Conservation (phyloP, 768 basidiomycete species). For the Stropharia rugosoannulata region DNA sequence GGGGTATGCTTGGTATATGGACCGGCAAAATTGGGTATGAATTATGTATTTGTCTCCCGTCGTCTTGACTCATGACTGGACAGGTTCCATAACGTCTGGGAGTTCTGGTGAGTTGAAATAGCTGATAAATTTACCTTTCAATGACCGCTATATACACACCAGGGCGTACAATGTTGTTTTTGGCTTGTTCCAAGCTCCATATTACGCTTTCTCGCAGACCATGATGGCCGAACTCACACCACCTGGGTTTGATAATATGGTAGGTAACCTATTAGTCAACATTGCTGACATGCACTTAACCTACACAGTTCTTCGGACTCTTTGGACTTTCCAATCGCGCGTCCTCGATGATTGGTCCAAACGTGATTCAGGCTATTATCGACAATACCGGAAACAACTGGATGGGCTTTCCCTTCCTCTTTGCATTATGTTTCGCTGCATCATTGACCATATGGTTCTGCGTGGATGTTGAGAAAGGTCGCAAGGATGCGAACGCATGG, state of each 20-base stretch:
- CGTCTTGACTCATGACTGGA: not conserved
- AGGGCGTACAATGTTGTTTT: constrained; percentile 82
- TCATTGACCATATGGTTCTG: constrained; percentile 78
- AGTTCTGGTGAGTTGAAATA: constrained; percentile 64
- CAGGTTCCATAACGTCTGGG: constrained; percentile 77
- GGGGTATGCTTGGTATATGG: constrained; percentile 89
- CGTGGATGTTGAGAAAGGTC: constrained; percentile 62
- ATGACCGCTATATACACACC: not conserved
- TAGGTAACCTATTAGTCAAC: constrained; percentile 8
- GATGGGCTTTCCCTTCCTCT: constrained; percentile 84
- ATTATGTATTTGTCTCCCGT: not conserved
- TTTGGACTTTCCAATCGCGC: constrained; percentile 84
- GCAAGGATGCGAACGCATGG: constrained; percentile 61
- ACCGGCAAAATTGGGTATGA: constrained; percentile 68
- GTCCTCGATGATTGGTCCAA: constrained; percentile 86
- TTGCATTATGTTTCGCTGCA: constrained; percentile 65
- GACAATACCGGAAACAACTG: constrained; percentile 70
- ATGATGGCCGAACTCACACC: constrained; percentile 91
- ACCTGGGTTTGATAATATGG: constrained; percentile 84
- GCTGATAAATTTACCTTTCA: not conserved
- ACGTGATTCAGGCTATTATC: constrained; percentile 83
- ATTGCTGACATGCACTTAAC: not conserved
- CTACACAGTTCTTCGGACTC: constrained; percentile 75
- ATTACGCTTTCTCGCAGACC: constrained; percentile 83
- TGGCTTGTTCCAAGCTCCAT: constrained; percentile 83